Conservation (phyloP, 345 rosid species). For the Salix dunnii region DNA sequence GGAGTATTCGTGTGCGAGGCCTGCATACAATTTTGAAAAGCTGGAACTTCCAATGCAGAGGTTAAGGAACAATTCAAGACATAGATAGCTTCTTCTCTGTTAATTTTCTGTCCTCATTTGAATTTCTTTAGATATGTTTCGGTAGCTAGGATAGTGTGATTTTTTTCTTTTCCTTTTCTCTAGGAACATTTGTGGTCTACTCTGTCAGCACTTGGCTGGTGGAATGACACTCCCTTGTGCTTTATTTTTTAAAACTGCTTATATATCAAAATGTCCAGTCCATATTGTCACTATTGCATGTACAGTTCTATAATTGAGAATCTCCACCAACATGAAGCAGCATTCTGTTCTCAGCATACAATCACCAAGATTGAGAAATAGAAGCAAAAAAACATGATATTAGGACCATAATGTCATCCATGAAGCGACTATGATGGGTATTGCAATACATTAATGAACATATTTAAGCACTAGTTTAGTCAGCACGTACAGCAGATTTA, state of each 20-base stretch:
- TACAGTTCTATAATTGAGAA: not conserved
- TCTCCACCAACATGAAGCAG: not conserved
- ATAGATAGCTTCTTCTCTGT: not conserved
- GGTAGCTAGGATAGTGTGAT: not conserved
- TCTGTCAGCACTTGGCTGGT: not conserved
- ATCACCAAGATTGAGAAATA: not conserved
- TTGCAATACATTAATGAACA: not conserved
- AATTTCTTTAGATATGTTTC: not conserved
- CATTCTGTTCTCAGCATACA: not conserved
- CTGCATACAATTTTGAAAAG: not conserved
- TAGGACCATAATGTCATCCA: not conserved
- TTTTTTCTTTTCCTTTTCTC: not conserved
- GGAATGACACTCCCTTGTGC: not conserved
- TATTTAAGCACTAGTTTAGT: not conserved
- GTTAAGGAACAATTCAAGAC: not conserved
- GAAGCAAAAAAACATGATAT: not conserved
- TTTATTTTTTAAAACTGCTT: not conserved
- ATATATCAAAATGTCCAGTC: not conserved
- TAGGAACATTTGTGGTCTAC: not conserved
- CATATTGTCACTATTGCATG: not conserved
- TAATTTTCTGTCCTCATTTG: not conserved
- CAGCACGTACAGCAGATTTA: constrained; percentile 66
- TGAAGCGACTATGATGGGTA: not conserved
- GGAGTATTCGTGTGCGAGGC: not conserved
- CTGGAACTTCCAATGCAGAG: not conserved